Base-by-base conservation (phyloP, 768 basidiomycete genomes). In the Pisolithus orientalis region DNA sequence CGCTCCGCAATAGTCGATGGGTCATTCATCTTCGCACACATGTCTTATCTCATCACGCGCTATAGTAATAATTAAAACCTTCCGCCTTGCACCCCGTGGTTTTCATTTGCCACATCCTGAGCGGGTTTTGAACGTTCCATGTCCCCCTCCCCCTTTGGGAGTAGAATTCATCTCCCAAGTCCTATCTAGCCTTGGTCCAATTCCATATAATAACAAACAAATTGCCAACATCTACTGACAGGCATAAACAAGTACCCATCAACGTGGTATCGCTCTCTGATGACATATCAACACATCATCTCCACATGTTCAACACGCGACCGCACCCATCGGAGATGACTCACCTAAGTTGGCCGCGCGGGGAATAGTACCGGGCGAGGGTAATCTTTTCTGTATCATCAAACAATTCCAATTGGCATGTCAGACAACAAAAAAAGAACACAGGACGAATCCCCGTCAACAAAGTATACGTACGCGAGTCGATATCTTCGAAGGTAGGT, bases 401-500 rank as follows among this genome's bases (percentile, higher is more conserved):
- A 49, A 16, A 29, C 21, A 39, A 53, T 56, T 50, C 44, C 57
- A 58, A 56, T 39, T 44, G 27, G 39, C 39, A 40, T 40, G 39
- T 40, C 39, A 13, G 39, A 24, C n/a, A 3, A 40, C 39, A 40
- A 40, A 40, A 53, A 54, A 53, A 47, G 38, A 50, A 42, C 24
- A 21, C 44, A 46, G 39, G 14, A n/a, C 34, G 38, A 38, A 40
- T 11, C 28, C 31, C 21, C 44, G 52, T n/a, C 39, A 53, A 39
- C 28, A 29, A 28, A 31, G 44, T 53, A 62, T 49, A 87, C 90
- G 68, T 75, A 94, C 89, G 88, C 82, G 60, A 85, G 82, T 62
- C 95, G 83, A 74, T 89, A 96, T 63, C 89, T 79, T 70, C 95
- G 79, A 59, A 99, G 76, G 70, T 92, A 94, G 55, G 83, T 83